phyloP scores from a whole-genome alignment of 129 eudicot species.

The Flaveria sonorensis region DNA sequence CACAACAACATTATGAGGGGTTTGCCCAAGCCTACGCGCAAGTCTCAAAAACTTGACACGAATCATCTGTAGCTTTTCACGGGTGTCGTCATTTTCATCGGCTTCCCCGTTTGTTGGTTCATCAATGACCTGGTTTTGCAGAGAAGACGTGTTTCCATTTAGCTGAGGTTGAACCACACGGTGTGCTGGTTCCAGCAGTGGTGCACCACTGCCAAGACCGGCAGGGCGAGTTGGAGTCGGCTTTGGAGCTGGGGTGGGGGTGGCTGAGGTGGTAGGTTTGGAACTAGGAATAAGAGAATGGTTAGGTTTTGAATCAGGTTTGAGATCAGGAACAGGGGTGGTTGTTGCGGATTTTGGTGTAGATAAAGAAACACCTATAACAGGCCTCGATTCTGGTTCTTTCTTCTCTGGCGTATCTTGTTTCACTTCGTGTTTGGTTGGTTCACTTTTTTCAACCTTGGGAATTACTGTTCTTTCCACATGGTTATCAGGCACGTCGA shows the following conservation, averaged over 20 bases:
- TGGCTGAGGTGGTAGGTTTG: constrained; percentile 28
- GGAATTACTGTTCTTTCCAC: constrained; percentile 4
- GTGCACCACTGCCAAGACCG: constrained; percentile 88
- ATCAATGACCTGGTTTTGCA: constrained; percentile 59
- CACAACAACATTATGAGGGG: constrained; percentile 97
- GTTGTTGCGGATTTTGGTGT: constrained; percentile 27
- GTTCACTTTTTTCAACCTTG: constrained; percentile 26
- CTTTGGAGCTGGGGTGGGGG: constrained; percentile 30
- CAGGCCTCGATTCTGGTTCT: constrained; percentile 41
- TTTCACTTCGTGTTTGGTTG: constrained; percentile 30
- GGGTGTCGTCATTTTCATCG: constrained; percentile 89
- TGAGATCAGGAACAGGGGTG: constrained; percentile 1
- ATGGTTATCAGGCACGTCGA: constrained; percentile 15
- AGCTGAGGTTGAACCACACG: constrained; percentile 63
- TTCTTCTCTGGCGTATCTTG: constrained; percentile 29
- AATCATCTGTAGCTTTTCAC: constrained; percentile 98
- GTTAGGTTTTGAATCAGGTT: constrained; percentile 29
- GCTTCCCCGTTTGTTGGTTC: constrained; percentile 69
- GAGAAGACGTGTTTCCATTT: constrained; percentile 47
- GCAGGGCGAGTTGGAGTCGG: constrained; percentile 65
- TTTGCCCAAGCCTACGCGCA: constrained; percentile 96
- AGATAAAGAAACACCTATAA: constrained; percentile 34
- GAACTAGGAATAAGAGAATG: constrained; percentile 22
- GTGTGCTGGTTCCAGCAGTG: constrained; percentile 78
- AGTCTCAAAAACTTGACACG: constrained; percentile 93